These are phyloP conservation scores for Silybum marianum DNA, from an alignment of 129 eudicot genomes.

Conservation along the genomic window DNA sequence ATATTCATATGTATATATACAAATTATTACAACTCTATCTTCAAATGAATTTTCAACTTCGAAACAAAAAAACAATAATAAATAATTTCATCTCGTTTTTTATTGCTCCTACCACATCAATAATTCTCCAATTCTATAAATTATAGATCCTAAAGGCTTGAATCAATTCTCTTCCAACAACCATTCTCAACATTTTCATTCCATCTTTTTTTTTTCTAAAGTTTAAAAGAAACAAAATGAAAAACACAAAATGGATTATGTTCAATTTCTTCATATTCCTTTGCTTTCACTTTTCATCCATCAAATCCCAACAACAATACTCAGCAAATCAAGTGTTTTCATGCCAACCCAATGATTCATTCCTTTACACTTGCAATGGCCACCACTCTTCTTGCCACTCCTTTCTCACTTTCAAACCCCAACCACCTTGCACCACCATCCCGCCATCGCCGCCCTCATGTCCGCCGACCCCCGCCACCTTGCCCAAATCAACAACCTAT, in stretches of 20 bases:
- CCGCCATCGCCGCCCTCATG: constrained; percentile 44
- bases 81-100: background rate
- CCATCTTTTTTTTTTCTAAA: background rate
- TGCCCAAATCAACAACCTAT: constrained; percentile 48
- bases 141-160: constrained; percentile 22
- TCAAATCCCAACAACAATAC: constrained; percentile 56
- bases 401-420: constrained; percentile 54
- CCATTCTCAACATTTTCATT: background rate
- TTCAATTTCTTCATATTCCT: constrained; percentile 26
- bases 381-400: constrained; percentile 45
- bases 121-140: background rate
- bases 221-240: background rate
- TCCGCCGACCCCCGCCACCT: constrained; percentile 39
- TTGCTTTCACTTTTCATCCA: constrained; percentile 21
- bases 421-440: constrained; percentile 44
- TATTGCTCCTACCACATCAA: constrained; percentile 3
- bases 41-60: background rate
- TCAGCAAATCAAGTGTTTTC: constrained; percentile 39
- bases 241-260: constrained; percentile 33
- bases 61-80: background rate
- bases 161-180: background rate
- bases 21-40: background rate
- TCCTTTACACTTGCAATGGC: constrained; percentile 55
- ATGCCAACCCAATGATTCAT: constrained; percentile 33
- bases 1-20: no score